phyloP scores from a whole-genome alignment of 1,139 yeast genomes.

The Debaryomyces nepalensis region DNA sequence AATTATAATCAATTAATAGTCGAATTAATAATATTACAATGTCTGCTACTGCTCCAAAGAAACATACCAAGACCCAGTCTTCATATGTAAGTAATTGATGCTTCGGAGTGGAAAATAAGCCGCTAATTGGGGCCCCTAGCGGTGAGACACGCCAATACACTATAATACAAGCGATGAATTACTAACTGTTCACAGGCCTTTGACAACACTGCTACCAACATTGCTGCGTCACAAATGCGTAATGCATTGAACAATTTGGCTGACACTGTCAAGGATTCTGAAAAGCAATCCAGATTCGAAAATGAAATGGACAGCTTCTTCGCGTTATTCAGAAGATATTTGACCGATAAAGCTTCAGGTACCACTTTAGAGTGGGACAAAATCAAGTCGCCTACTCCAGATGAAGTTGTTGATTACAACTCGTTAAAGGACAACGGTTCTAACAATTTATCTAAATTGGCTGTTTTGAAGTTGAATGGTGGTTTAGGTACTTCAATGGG shows the following conservation, averaged over 20 bases:
- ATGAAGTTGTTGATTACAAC: slow-evolving; percentile 84
- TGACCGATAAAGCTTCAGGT: slow-evolving; percentile 87
- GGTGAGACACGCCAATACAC: neutral
- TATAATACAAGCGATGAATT: slow-evolving; percentile 1
- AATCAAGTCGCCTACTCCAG: slow-evolving; percentile 84
- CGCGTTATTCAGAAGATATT: slow-evolving; percentile 88
- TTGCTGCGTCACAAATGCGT: slow-evolving; percentile 98
- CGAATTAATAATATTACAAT: neutral
- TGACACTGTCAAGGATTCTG: slow-evolving; percentile 71
- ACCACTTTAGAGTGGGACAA: slow-evolving; percentile 91
- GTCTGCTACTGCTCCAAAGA: slow-evolving; percentile 40
- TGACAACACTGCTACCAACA: slow-evolving; percentile 93
- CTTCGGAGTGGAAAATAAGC: neutral
- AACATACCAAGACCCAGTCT: slow-evolving; percentile 76
- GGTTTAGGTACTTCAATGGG: slow-evolving; percentile 99
- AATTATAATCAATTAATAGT: neutral
- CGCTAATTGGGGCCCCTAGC: slow-evolving; percentile 1
- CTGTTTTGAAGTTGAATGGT: slow-evolving; percentile 95
- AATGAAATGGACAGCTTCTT: slow-evolving; percentile 95
- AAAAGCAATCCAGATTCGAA: slow-evolving; percentile 69
- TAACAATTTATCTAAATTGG: slow-evolving; percentile 76
- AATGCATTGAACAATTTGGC: slow-evolving; percentile 89
- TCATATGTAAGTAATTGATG: slow-evolving; percentile 52
- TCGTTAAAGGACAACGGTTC: slow-evolving; percentile 43
- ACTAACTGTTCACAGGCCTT: slow-evolving; percentile 64